phyloP scores from a whole-genome alignment of 257 asterid genomes.

The Cordia subcordata region DNA sequence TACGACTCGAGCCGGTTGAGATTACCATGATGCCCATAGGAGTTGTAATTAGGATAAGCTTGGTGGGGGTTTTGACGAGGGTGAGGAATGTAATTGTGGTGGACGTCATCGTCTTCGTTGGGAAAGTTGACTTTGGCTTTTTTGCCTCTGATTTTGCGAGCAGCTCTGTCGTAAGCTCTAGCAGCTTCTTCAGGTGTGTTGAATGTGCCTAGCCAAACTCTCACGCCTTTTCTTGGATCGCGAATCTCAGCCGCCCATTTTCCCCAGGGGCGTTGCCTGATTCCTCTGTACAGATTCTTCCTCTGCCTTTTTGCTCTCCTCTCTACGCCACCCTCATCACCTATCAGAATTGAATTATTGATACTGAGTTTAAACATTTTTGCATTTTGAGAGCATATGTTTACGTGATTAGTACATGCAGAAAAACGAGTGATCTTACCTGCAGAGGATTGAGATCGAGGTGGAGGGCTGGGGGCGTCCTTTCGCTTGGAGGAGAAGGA shows the following conservation, averaged over 20 bases:
- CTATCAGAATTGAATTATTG: too few species aligned
- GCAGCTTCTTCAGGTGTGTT: slow-evolving; percentile 92
- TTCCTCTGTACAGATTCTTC: slow-evolving; percentile 74
- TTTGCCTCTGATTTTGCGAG: slow-evolving; percentile 75
- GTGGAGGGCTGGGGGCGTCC: slow-evolving; percentile 14
- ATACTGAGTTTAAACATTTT: too few species aligned
- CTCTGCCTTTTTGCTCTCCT: slow-evolving; percentile 44
- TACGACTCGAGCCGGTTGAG: neutral
- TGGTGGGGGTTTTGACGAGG: neutral
- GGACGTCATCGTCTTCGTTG: slow-evolving; percentile 26
- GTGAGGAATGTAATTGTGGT: neutral
- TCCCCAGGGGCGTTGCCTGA: slow-evolving; percentile 92
- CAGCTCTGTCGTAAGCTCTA: slow-evolving; percentile 78
- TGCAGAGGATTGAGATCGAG: slow-evolving; percentile 25
- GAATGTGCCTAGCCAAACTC: slow-evolving; percentile 92
- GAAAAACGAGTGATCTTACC: too few species aligned
- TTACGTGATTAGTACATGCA: too few species aligned
- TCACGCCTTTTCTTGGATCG: slow-evolving; percentile 85
- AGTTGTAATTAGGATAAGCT: neutral
- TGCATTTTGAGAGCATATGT: too few species aligned
- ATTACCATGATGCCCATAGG: slow-evolving; percentile 1
- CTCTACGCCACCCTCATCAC: slow-evolving; percentile 21
- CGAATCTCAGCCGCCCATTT: slow-evolving; percentile 99
- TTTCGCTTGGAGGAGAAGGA: slow-evolving; percentile 16
- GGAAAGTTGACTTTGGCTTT: slow-evolving; percentile 91